Percentiles rank a stretch among this genome's conserved stretches.
These are phyloP conservation scores for Candida endomychidarum DNA, from an alignment of 805 yeast genomes.

Conservation along the genomic window DNA sequence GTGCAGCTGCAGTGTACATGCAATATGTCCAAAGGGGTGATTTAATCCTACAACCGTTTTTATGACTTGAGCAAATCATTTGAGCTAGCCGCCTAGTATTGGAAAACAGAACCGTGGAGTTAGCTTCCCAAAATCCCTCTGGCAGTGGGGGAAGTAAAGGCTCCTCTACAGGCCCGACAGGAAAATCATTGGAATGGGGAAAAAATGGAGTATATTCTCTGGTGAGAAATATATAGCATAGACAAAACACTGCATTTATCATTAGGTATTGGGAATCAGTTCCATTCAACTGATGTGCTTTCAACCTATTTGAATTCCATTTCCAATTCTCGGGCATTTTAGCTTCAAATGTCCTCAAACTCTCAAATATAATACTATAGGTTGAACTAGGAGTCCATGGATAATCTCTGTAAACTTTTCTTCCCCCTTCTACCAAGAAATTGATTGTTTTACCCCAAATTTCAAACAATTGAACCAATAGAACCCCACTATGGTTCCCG, in stretches of 20 bases:
- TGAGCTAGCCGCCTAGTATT: not conserved
- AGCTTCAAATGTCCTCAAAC: not conserved
- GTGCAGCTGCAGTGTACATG: not conserved
- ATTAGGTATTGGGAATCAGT: not conserved
- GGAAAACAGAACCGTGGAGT: not conserved
- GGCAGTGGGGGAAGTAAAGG: slow-evolving; percentile 3
- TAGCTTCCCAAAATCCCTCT: not conserved
- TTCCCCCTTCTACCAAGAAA: slow-evolving; percentile 1
- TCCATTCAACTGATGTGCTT: not conserved
- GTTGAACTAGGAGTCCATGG: not conserved
- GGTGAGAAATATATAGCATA: not conserved
- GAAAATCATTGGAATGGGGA: slow-evolving; percentile 1
- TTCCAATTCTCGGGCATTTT: not conserved
- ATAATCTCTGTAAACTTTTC: not conserved
- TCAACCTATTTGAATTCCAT: not conserved
- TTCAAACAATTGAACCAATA: not conserved
- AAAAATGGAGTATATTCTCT: slow-evolving; percentile 6
- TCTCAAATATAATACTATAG: not conserved
- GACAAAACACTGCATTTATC: not conserved
- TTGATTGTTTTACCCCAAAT: not conserved
- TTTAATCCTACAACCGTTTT: not conserved
- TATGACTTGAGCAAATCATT: not conserved
- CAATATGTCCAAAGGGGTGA: slow-evolving; percentile 3
- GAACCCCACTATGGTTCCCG: not conserved
- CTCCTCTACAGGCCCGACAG: slow-evolving; percentile 1